Evolutionary conservation across 73 alveolate species (phyloP).

Genomic region (Tetrahymena borealis): DNA sequence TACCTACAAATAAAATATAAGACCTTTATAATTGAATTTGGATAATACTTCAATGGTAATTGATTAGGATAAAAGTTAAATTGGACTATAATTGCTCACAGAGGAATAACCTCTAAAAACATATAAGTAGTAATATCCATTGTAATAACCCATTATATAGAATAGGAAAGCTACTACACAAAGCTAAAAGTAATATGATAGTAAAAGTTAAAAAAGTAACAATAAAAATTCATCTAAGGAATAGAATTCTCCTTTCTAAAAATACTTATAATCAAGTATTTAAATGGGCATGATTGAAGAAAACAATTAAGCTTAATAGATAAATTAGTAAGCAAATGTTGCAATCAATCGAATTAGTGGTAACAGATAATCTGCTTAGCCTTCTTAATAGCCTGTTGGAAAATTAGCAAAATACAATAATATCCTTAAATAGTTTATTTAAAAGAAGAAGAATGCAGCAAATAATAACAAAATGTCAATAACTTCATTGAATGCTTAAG

Average conservation of each 20-base stretch:
- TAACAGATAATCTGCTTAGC: neutral
- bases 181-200: neutral
- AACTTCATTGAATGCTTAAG: neutral
- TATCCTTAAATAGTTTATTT: neutral
- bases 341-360: too few species aligned
- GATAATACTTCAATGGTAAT: neutral
- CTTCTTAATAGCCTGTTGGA: neutral
- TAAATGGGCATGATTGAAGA: neutral
- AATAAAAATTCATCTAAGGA: too few species aligned
- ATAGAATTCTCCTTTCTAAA: neutral
- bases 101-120: neutral
- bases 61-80: neutral
- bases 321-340: neutral
- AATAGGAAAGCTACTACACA: neutral
- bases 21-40: neutral
- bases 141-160: neutral
- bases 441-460: neutral
- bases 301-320: neutral
- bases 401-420: neutral
- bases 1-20: neutral
- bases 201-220: neutral
- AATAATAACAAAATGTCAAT: neutral
- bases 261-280: neutral
- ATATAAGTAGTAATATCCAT: neutral
- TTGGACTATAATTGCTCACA: neutral